Percentiles rank a stretch among this genome's conserved stretches.
Evolutionary conservation across 2,329 filamentous ascomycete genomes (phyloP).

Genomic region (Epichloe elymi): DNA sequence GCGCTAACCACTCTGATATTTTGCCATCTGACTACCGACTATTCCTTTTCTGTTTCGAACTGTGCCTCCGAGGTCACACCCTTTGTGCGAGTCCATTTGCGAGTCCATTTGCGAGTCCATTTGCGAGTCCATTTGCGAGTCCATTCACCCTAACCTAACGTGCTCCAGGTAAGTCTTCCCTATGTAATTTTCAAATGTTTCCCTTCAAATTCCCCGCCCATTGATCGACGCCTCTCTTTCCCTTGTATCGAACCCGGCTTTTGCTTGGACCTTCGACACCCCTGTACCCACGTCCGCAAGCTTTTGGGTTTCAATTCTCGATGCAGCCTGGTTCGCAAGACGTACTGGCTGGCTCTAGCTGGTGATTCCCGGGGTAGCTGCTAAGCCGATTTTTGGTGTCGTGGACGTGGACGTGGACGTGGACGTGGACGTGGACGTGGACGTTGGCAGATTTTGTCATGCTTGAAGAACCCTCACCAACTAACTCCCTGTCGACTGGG

Average conservation of each 20-base stretch:
- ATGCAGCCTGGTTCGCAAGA: background rate
- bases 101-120: background rate
- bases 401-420: background rate
- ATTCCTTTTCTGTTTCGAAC: background rate
- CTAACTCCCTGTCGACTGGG: background rate
- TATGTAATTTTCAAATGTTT: background rate
- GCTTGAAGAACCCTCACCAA: background rate
- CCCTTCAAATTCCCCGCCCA: background rate
- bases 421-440: background rate
- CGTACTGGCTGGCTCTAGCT: background rate
- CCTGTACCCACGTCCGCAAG: background rate
- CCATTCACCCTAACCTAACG: background rate
- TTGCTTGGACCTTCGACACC: background rate
- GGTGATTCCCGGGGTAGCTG: background rate
- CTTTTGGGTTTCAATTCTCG: background rate
- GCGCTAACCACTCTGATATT: conserved; percentile 2
- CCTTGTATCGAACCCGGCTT: background rate
- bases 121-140: background rate
- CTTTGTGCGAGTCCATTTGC: background rate
- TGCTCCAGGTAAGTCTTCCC: background rate
- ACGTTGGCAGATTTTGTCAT: background rate
- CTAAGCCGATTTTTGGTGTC: background rate
- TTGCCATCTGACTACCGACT: background rate
- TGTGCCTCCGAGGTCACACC: background rate
- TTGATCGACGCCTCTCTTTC: background rate